Conservation (phyloP, 1,139 yeast species). For the Debaryomycetaceae sp. region DNA sequence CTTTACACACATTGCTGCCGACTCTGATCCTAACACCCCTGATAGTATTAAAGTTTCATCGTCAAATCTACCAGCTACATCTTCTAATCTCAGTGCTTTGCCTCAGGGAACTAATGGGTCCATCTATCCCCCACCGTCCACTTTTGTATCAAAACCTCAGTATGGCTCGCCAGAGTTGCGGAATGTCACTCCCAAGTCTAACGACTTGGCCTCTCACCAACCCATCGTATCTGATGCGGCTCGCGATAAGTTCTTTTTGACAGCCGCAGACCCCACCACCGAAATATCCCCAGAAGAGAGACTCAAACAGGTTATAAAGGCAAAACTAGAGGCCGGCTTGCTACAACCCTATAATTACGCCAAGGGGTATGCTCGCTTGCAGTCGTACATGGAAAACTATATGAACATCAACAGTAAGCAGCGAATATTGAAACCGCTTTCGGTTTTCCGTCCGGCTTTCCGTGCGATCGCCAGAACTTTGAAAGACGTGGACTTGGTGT, state of each 20-base stretch:
- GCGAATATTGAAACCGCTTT: constrained; percentile 78
- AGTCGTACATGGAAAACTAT: constrained; percentile 84
- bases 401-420: constrained; percentile 82
- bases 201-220: constrained; percentile 11
- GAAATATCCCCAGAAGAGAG: constrained; percentile 93
- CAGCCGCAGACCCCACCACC: constrained; percentile 96
- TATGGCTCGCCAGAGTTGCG: constrained; percentile 4
- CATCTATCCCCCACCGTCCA: neutral
- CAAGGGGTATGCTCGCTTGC: constrained; percentile 83
- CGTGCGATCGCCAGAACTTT: constrained; percentile 86
- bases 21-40: constrained; percentile 2
- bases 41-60: constrained; percentile 18
- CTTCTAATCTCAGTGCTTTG: neutral
- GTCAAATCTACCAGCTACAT: constrained; percentile 6
- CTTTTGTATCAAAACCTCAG: constrained; percentile 2
- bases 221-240: constrained; percentile 69
- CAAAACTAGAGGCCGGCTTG: constrained; percentile 89
- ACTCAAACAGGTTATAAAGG: constrained; percentile 88
- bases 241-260: constrained; percentile 82
- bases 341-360: constrained; percentile 92
- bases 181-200: constrained; percentile 2
- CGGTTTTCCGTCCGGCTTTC: constrained; percentile 86
- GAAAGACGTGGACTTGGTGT: constrained; percentile 82
- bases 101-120: neutral
- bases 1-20: neutral